Conservation (phyloP, 1,284 basidiomycete genomes). For the Cystobasidiaceae sp. region DNA sequence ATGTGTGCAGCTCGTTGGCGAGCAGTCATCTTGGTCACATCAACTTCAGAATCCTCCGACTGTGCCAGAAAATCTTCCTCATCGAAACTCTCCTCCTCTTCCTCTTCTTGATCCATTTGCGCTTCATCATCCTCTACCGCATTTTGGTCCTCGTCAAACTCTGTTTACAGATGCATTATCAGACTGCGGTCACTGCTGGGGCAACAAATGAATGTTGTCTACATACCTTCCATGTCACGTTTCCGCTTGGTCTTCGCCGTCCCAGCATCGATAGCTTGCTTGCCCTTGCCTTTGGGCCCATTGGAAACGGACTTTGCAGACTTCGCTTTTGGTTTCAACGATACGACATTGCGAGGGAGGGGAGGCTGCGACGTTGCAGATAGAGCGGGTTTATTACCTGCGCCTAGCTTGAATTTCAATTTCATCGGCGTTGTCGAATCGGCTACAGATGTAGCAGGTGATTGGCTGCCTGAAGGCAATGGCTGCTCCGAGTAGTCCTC, state of each 20-base stretch:
- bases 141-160: slow-evolving; percentile 18
- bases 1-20: slow-evolving; percentile 23
- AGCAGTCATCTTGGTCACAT: slow-evolving; percentile 28
- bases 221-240: slow-evolving; percentile 27
- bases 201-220: neutral
- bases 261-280: neutral
- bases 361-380: slow-evolving; percentile 15
- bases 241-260: slow-evolving; percentile 12
- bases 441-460: slow-evolving; percentile 12
- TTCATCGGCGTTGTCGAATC: slow-evolving; percentile 14
- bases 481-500: slow-evolving; percentile 7
- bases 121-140: slow-evolving; percentile 13
- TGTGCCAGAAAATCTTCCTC: slow-evolving; percentile 29
- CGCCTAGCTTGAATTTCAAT: slow-evolving; percentile 23
- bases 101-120: neutral
- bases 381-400: no score
- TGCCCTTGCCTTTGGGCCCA: slow-evolving; percentile 4
- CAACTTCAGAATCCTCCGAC: slow-evolving; percentile 6
- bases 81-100: slow-evolving; percentile 25
- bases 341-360: slow-evolving; percentile 19
- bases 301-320: neutral
- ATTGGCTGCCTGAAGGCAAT: slow-evolving; percentile 4
- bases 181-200: neutral
- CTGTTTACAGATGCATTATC: neutral
- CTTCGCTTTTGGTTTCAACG: slow-evolving; percentile 14